Evolutionary conservation across 495 filamentous ascomycete genomes (phyloP), one percentile per base, ranked within the genome.

Genomic region (Aspergillus saccharolyticus): DNA sequence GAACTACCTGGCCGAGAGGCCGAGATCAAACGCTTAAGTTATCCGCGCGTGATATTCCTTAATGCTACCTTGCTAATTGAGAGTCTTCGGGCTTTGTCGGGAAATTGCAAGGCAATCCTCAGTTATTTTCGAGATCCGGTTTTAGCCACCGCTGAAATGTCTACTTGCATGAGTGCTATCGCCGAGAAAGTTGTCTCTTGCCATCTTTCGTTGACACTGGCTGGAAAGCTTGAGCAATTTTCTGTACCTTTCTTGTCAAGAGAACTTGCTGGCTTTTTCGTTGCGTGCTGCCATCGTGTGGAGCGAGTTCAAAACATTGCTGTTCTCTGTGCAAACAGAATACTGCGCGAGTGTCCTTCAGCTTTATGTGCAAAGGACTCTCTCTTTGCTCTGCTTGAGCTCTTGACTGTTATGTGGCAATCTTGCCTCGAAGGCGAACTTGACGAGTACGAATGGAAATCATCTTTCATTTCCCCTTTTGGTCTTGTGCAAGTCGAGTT

Each of bases 391-490:
- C 79, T 98, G 30, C 77, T 97, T 7, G 94, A 97, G 66, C 82
- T 98, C 4, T 72, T 98, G 42, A 89, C 89, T 2, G 81, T 97
- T 39, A 89, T 98, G 87, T 98, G 92, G 93, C 80, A 80, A 21
- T 93, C 92, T 65, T 97, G 95, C 65, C 78, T 97, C 7, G 91
- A 97, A 66, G 86, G 86, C 12, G 95, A 98, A 66, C 89, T 91
- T 15, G 94, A 98, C 58, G 86, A 96, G 63, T 98, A 96, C 65
- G 86, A 89, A 52, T 93, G 89, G 71, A 85, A 86, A 58, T 85
- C 91, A 10, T 84, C 80, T 12, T 91, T 94, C 67, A 81, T 80
- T 15, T 96, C 93, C 10, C 69, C 79, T 6, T 80, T 85, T 60
- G 90, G 86, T 10, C 79, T 85, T 47, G 86, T 98, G 4, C 82